Evolutionary conservation across 2,329 filamentous ascomycete genomes (phyloP).

Genomic region (Aspergillus tamarii): DNA sequence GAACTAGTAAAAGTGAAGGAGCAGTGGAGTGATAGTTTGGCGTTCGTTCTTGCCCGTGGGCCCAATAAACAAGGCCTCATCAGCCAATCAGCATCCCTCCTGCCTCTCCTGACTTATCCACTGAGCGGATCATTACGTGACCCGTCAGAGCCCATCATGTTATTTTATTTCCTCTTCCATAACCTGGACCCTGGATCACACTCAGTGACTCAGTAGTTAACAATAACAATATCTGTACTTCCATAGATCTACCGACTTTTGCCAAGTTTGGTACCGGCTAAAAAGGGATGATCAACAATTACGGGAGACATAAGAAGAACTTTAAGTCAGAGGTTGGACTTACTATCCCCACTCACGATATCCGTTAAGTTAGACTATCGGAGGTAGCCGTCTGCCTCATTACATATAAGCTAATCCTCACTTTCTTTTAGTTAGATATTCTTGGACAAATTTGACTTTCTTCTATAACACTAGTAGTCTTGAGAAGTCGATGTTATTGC

Average conservation of each 20-base stretch:
- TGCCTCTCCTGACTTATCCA: conserved; percentile 2
- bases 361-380: background rate
- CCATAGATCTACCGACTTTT: too few species aligned
- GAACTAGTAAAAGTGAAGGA: background rate
- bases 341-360: background rate
- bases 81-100: conserved; percentile 13
- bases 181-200: background rate
- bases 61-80: conserved; percentile 13
- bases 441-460: too few species aligned
- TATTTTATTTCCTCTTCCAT: background rate
- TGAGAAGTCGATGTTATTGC: too few species aligned
- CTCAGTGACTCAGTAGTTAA: too few species aligned
- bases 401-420: too few species aligned
- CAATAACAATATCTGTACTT: too few species aligned
- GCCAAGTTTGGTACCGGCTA: too few species aligned
- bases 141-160: background rate
- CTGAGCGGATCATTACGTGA: conserved; percentile 1
- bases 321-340: background rate
- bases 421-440: too few species aligned
- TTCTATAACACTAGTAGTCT: too few species aligned
- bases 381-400: too few species aligned
- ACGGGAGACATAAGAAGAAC: background rate
- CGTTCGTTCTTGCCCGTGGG: conserved; percentile 16
- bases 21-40: conserved; percentile 5
- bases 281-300: background rate